A percentile compares a stretch with the other conserved stretches of the same genome.
Evolutionary conservation across 2,329 filamentous ascomycete genomes (phyloP).

Genomic region (Claviceps citrina): DNA sequence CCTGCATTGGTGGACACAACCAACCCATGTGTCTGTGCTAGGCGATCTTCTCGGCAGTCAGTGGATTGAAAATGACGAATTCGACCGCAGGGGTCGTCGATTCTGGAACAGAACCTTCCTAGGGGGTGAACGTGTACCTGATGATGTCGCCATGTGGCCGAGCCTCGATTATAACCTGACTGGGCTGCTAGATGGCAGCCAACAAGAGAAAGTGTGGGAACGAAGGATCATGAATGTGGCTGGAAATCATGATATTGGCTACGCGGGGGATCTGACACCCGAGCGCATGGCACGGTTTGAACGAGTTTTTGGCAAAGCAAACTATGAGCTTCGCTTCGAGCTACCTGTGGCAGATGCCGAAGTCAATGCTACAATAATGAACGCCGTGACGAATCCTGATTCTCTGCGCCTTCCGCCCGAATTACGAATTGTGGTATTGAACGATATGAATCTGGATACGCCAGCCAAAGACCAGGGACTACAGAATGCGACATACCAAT

Average conservation of each 20-base stretch:
- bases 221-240: conserved; percentile 72
- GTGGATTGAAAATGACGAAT: conserved; percentile 82
- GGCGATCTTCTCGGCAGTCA: conserved; percentile 89
- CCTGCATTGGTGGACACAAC: conserved; percentile 66
- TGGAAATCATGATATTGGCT: conserved; percentile 93
- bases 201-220: conserved; percentile 45
- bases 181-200: conserved; percentile 30
- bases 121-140: conserved; percentile 48
- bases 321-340: conserved; percentile 74
- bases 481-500: conserved; percentile 62
- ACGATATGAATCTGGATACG: conserved; percentile 85
- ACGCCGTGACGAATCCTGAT: conserved; percentile 27
- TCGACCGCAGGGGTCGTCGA: conserved; percentile 52
- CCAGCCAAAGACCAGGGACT: conserved; percentile 53
- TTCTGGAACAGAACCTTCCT: conserved; percentile 72
- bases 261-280: conserved; percentile 77
- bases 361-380: conserved; percentile 25
- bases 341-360: conserved; percentile 30
- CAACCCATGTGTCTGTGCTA: conserved; percentile 76
- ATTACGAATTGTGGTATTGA: conserved; percentile 71
- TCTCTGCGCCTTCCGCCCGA: conserved; percentile 43
- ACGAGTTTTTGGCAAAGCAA: conserved; percentile 66
- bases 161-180: conserved; percentile 33
- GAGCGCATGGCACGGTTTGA: conserved; percentile 69
- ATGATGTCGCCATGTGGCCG: conserved; percentile 36